Evolutionary conservation across 306 rosid genomes (phyloP), one percentile per base, ranked within the genome.

Genomic region (Parietaria judaica): DNA sequence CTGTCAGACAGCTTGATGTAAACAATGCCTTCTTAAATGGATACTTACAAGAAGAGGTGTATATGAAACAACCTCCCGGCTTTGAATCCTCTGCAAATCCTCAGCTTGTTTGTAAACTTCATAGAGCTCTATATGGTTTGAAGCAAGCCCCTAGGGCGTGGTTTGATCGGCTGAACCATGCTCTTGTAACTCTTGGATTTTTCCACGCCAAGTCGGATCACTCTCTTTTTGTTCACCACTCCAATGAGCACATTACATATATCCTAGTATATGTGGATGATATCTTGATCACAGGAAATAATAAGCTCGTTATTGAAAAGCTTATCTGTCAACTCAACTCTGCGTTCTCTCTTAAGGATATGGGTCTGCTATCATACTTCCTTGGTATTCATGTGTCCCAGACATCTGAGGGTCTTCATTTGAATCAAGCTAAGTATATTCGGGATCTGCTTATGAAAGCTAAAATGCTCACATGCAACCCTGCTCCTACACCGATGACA

Each of bases 291-390:
- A 64, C 14, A 0, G 51, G 51, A 0, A 51, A 5, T 6, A 5
- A 4, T 7, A 3, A 51, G 0, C 4, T 34, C 4, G n/a, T 3
- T 0, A 7, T 15, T 13, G 0, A 11, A 3, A 3, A 2, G 0
- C 8, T 15, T 11, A 15, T 7, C 16, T 3, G 3, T 10, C 34
- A 15, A 1, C 68, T 64, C 1, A 1, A 4, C 11, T 1, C 3
- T 0, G 8, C 13, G 3, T 64, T 36, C 13, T 2, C 37, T 3
- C 44, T 64, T 2, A 52, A 64, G 7, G 36, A 64, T 2, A 0
- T 64, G 0, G 37, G 58, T 5, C 6, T 39, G 0, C 7, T 63
- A 0, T 11, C 12, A 0, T 51, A 51, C 47, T 64, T 64, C 13
- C 39, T 64, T 9, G 60, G 68, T 6, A 0, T 64, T 7, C 49